These are phyloP conservation scores for Globisporangium viniferum DNA, from an alignment of 352 stramenopile genomes.

Conservation along the genomic window DNA sequence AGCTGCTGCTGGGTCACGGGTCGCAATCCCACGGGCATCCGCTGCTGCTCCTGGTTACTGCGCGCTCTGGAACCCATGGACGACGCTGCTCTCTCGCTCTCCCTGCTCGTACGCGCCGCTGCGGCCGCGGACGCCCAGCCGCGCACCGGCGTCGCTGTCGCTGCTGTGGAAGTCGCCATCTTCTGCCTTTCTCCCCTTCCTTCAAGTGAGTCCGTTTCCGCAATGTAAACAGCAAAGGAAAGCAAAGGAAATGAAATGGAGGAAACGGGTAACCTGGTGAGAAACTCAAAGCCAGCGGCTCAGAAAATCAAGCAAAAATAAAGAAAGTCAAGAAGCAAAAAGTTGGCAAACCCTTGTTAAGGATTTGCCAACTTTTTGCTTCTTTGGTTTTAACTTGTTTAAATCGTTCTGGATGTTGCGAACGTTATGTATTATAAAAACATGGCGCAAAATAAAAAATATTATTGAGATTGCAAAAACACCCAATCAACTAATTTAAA, in stretches of 20 bases:
- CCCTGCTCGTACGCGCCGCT: background rate
- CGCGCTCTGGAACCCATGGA: background rate
- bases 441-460: no score
- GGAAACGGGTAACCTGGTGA: background rate
- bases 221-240: background rate
- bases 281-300: no score
- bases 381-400: no score
- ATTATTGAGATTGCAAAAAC: no score
- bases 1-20: constrained; percentile 20
- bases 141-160: constrained; percentile 5
- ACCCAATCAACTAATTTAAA: no score
- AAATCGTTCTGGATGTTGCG: no score
- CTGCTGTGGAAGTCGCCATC: constrained; percentile 9
- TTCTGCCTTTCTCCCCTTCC: background rate
- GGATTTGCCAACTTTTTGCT: no score
- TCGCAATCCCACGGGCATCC: constrained; percentile 11
- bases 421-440: no score
- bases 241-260: background rate
- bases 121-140: constrained; percentile 5
- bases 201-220: constrained; percentile 2
- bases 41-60: background rate
- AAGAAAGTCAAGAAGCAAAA: no score
- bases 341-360: no score
- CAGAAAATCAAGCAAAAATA: no score
- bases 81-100: background rate